Evolutionary conservation across 2,329 filamentous ascomycete genomes (phyloP), one percentile per base, ranked within the genome.

Genomic region (Aotearoamyces nothofagi): DNA sequence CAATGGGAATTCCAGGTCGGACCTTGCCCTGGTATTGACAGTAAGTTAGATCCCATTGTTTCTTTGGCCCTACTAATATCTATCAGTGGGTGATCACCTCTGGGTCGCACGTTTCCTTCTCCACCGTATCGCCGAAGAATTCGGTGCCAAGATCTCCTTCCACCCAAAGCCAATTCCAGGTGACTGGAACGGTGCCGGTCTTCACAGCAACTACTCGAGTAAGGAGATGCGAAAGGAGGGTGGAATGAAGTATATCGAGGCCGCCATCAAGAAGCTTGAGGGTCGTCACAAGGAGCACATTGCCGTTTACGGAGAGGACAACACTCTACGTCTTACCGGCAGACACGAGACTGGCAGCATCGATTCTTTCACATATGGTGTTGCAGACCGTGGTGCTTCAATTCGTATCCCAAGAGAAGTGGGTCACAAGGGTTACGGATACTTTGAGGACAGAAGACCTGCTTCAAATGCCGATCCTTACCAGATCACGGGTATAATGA

Each of bases 1-100:
- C 87, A 94, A 60, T 96, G 87, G 87, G 87, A 96, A 58, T 94
- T 82, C 74, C 87, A 94, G 56, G 81, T 94, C 47, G 87, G 87
- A 33, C 87, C 87, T 39, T 92, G 82, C 60, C 57, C 63, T 31
- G 87, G 84, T 39, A 94, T 94, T 47, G 64, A 76, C 54, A 79
- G 77, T 81, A 57, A 60, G 72, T 4, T 30, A 17, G 17, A 24
- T 40, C 30, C 19, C 15, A 19, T 31, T 8, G 9, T 12, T 15
- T 14, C 15, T 7, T 16, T 26, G 33, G 4, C 5, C 22, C 12
- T 27, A 36, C 42, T 53, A 52, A 49, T 45, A 29, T 23, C 36
- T 25, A 29, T 27, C 42, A 77, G 76, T 96, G 68, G 90, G 90
- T 56, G 90, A 98, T 57, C 77, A 96, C 52, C 82, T 98, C 48